These are phyloP conservation scores for Ogataea corticis DNA, from an alignment of 805 yeast genomes.

Conservation along the genomic window DNA sequence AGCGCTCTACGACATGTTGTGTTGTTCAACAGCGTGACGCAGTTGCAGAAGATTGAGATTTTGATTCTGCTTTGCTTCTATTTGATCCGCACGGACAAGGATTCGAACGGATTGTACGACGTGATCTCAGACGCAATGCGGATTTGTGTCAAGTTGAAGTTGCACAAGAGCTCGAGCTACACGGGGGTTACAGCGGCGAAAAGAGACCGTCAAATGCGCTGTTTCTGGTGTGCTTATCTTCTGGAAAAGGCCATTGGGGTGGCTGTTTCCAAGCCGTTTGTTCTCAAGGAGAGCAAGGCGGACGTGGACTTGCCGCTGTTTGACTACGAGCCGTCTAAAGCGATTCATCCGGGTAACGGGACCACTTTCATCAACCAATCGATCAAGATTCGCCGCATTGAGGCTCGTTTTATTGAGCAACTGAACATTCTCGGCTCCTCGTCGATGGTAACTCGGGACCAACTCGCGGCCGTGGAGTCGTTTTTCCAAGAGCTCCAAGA, in stretches of 20 bases:
- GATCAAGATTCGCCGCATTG: conserved; percentile 56
- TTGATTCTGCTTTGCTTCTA: conserved; percentile 53
- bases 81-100: conserved; percentile 60
- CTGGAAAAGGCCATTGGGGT: conserved; percentile 61
- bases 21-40: conserved; percentile 40
- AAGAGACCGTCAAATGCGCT: conserved; percentile 45
- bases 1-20: conserved; percentile 59
- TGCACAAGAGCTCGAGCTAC: conserved; percentile 41
- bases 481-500: conserved; percentile 55
- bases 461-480: conserved; percentile 50
- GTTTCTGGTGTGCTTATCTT: conserved; percentile 67
- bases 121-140: conserved; percentile 55
- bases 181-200: conserved; percentile 25
- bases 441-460: conserved; percentile 34
- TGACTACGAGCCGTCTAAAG: conserved; percentile 43
- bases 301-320: conserved; percentile 51
- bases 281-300: conserved; percentile 51
- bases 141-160: conserved; percentile 39
- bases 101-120: conserved; percentile 53
- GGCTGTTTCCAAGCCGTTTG: conserved; percentile 59
- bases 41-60: conserved; percentile 52
- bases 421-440: conserved; percentile 41
- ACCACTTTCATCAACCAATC: conserved; percentile 57
- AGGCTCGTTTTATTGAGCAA: conserved; percentile 57
- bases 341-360: conserved; percentile 35